phyloP scores from a whole-genome alignment of 352 stramenopile species.

The Phytopythium aichiense region DNA sequence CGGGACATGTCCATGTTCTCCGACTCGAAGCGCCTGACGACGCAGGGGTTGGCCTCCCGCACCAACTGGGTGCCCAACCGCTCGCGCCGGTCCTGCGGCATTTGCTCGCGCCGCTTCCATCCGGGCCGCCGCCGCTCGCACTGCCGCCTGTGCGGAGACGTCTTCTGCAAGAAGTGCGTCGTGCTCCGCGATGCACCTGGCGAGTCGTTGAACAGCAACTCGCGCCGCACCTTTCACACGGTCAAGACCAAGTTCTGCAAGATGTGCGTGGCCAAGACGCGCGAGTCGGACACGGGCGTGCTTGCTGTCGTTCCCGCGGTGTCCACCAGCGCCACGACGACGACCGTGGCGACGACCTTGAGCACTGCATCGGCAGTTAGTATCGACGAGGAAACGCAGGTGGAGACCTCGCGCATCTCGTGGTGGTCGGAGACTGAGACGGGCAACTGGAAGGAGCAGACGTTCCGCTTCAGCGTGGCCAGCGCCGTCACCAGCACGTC shows the following conservation, averaged over 20 bases:
- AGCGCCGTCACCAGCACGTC: constrained; percentile 24
- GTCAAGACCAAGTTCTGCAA: constrained; percentile 59
- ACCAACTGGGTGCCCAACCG: constrained; percentile 41
- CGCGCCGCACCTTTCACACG: constrained; percentile 40
- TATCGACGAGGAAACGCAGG: not conserved
- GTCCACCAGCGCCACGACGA: constrained; percentile 10
- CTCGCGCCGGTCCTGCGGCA: constrained; percentile 42
- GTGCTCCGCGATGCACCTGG: constrained; percentile 43
- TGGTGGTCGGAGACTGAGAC: constrained; percentile 40
- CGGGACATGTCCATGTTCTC: constrained; percentile 53
- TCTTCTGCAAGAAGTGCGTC: constrained; percentile 72
- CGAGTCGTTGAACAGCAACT: constrained; percentile 11
- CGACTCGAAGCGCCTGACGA: constrained; percentile 63
- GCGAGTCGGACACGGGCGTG: constrained; percentile 23
- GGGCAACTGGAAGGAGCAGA: constrained; percentile 32
- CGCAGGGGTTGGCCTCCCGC: constrained; percentile 21
- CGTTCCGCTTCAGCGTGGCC: constrained; percentile 28
- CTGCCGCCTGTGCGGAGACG: constrained; percentile 69
- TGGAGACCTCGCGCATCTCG: constrained; percentile 25
- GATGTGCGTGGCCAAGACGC: constrained; percentile 48
- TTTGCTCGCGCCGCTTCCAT: constrained; percentile 57
- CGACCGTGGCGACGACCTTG: not conserved
- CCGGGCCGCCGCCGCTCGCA: constrained; percentile 54
- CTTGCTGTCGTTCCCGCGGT: constrained; percentile 6
- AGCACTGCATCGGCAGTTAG: not conserved